phyloP scores from a whole-genome alignment of 2,329 filamentous ascomycete species.

The Alternaria incomplexa region DNA sequence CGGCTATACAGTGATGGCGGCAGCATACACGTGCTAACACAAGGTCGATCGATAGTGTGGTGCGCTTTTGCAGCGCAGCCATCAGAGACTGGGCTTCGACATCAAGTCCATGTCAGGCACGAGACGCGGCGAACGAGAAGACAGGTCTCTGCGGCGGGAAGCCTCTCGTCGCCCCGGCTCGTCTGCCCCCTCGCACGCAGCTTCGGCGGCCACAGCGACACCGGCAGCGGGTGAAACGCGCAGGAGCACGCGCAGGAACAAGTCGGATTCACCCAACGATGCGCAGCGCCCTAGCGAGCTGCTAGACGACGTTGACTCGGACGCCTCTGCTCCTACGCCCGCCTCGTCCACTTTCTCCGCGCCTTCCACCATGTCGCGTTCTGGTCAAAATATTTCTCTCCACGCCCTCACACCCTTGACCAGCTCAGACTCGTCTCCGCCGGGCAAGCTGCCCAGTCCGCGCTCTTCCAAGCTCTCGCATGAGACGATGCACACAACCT shows the following conservation, averaged over 20 bases:
- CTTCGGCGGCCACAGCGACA: conserved; percentile 21
- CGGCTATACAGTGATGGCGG: conserved; percentile 35
- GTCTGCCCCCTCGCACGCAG: conserved; percentile 24
- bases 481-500: conserved; percentile 44
- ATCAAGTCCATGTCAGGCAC: conserved; percentile 69
- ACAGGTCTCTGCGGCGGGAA: conserved; percentile 29
- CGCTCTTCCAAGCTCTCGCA: conserved; percentile 50
- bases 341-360: conserved; percentile 74
- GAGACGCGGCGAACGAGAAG: conserved; percentile 47
- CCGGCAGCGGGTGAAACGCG: conserved; percentile 16
- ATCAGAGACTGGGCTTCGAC: conserved; percentile 73
- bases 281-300: conserved; percentile 62
- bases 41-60: conserved; percentile 67
- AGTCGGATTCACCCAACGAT: conserved; percentile 35
- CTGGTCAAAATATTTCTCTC: conserved; percentile 60
- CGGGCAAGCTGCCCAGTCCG: conserved; percentile 63
- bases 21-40: conserved; percentile 28
- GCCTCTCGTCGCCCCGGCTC: conserved; percentile 34
- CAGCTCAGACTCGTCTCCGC: conserved; percentile 69
- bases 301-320: conserved; percentile 73
- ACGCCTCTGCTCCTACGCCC: conserved; percentile 64
- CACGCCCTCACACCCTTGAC: conserved; percentile 69
- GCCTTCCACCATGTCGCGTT: conserved; percentile 59
- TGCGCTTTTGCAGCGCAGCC: conserved; percentile 78
- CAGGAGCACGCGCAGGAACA: conserved; percentile 22